A percentile compares a stretch with the other conserved stretches of the same genome.
Conservation (phyloP, 257 asterid genomes). For the Ocimum tenuiflorum region DNA sequence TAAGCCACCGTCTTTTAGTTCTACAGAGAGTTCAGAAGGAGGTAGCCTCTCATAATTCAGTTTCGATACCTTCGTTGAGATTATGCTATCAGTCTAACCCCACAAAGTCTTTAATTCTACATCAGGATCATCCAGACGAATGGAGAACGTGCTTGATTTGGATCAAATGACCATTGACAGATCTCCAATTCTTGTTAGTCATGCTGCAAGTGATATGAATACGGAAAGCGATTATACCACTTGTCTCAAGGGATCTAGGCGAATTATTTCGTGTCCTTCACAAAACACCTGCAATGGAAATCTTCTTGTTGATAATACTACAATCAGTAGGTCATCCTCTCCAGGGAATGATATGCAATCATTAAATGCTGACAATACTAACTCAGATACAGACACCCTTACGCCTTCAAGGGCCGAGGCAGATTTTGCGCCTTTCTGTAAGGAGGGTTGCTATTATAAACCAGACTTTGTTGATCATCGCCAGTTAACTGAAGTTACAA, state of each 20-base stretch:
- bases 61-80: not conserved
- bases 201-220: conserved; percentile 18
- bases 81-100: not conserved
- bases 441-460: conserved; percentile 44
- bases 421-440: conserved; percentile 35
- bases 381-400: conserved; percentile 18
- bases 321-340: conserved; percentile 28
- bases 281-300: conserved; percentile 4
- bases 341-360: conserved; percentile 24
- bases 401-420: conserved; percentile 18
- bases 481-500: conserved; percentile 21
- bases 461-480: conserved; percentile 21
- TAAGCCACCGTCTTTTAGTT: conserved; percentile 54
- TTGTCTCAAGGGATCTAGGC: conserved; percentile 21
- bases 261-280: conserved; percentile 19
- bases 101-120: conserved; percentile 1
- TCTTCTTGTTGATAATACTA: conserved; percentile 19
- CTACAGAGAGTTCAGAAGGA: conserved; percentile 69
- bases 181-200: conserved; percentile 18
- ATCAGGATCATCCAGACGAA: conserved; percentile 49
- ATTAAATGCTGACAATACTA: conserved; percentile 18
- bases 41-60: conserved; percentile 28
- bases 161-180: conserved; percentile 38
- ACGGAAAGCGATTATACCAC: conserved; percentile 18
- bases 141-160: conserved; percentile 47